Conservation (phyloP, 2,329 filamentous ascomycete species). For the Neurospora crassa region DNA sequence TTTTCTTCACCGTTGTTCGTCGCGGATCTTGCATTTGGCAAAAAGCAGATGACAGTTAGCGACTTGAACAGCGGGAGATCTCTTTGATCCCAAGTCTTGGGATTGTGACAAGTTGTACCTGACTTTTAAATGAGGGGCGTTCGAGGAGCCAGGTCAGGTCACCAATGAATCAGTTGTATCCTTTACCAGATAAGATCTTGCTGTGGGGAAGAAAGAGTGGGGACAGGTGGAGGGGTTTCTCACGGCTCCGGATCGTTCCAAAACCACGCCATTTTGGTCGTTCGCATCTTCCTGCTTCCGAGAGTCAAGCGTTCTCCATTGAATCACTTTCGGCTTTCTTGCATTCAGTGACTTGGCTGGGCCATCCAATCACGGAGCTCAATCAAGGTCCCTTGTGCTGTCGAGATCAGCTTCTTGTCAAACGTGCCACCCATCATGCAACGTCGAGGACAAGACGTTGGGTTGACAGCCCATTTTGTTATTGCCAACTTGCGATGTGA, state of each 20-base stretch:
- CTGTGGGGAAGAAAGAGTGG: not conserved
- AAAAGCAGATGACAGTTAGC: not conserved
- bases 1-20: not conserved
- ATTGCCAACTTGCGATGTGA: not conserved
- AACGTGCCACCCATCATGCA: not conserved
- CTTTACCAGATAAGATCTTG: not conserved
- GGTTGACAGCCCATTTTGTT: not conserved
- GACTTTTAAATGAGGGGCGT: not conserved
- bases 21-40: not conserved
- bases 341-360: not conserved
- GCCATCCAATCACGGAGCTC: not conserved
- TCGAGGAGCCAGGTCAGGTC: not conserved
- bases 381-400: not conserved
- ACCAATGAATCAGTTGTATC: not conserved
- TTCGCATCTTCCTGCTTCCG: not conserved
- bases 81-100: not conserved
- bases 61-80: not conserved
- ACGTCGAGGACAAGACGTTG: not conserved
- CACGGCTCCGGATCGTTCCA: not conserved
- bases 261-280: not conserved
- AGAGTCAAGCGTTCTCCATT: not conserved
- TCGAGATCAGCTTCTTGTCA: not conserved
- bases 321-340: not conserved
- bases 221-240: not conserved
- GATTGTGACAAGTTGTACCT: not conserved